phyloP scores from a whole-genome alignment of 2,329 filamentous ascomycete species.

The Sclerotinia borealis region DNA sequence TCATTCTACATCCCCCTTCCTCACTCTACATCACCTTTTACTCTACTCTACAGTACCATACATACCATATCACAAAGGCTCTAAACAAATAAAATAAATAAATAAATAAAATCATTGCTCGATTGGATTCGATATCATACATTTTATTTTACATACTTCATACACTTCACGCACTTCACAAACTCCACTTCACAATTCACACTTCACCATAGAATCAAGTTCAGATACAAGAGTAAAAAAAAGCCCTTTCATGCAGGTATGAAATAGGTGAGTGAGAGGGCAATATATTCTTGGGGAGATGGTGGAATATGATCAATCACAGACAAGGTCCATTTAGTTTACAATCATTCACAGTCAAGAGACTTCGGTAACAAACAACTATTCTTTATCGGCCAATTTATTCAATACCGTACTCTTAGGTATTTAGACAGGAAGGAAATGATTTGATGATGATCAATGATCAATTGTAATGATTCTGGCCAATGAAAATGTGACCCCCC shows the following conservation, averaged over 20 bases:
- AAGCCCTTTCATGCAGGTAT: background rate
- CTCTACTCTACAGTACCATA: too few species aligned
- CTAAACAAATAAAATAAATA: too few species aligned
- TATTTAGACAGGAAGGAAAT: conserved; percentile 4
- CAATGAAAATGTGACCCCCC: conserved; percentile 1
- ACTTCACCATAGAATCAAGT: background rate
- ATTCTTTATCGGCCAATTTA: background rate
- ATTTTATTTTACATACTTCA: too few species aligned
- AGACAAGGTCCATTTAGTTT: too few species aligned
- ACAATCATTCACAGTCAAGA: background rate
- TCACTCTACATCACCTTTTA: too few species aligned
- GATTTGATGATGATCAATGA: background rate
- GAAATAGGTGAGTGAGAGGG: background rate
- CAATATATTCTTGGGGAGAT: background rate
- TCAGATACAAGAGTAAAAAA: background rate
- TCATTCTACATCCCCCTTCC: too few species aligned
- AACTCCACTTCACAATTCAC: too few species aligned
- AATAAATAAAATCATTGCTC: too few species aligned
- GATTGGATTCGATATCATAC: too few species aligned
- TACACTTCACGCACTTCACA: too few species aligned
- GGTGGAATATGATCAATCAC: background rate
- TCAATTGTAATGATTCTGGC: background rate
- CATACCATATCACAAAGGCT: too few species aligned
- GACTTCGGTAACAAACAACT: background rate
- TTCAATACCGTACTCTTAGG: background rate